phyloP scores from a whole-genome alignment of 2,329 filamentous ascomycete species.

The Pestalotiopsis sp. region DNA sequence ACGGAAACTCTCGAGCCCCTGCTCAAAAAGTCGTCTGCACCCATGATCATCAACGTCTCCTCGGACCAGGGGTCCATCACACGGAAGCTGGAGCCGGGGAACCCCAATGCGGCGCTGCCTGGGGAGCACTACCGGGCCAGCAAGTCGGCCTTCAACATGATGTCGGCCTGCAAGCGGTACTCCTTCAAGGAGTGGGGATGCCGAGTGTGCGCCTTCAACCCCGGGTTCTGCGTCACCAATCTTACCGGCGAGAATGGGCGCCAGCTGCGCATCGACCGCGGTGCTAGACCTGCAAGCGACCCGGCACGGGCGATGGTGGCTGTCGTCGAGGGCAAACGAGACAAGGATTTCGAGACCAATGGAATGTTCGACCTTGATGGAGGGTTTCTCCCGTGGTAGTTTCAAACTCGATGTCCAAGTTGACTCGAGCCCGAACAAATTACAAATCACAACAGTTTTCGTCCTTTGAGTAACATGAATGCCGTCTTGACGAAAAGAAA shows the following conservation, averaged over 20 bases:
- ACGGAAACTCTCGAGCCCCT: slow-evolving; percentile 32
- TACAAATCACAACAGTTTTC: not conserved
- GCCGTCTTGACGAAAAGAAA: too few relatives aligned
- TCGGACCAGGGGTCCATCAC: slow-evolving; percentile 38
- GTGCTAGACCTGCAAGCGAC: slow-evolving; percentile 29
- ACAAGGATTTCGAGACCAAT: slow-evolving; percentile 27
- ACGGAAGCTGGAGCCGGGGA: slow-evolving; percentile 29
- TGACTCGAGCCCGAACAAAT: not conserved
- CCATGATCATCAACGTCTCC: slow-evolving; percentile 41
- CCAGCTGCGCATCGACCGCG: slow-evolving; percentile 24
- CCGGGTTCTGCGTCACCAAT: slow-evolving; percentile 35
- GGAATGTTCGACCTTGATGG: slow-evolving; percentile 25
- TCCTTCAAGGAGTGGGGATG: slow-evolving; percentile 31
- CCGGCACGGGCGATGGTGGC: slow-evolving; percentile 27
- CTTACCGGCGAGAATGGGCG: slow-evolving; percentile 30
- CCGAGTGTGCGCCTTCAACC: slow-evolving; percentile 35
- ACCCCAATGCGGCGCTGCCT: slow-evolving; percentile 26
- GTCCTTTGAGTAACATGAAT: too few relatives aligned
- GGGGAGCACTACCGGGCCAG: slow-evolving; percentile 40
- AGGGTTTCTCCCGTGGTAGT: slow-evolving; percentile 23
- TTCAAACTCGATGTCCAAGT: not conserved
- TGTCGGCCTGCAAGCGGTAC: slow-evolving; percentile 32
- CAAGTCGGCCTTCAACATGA: slow-evolving; percentile 46
- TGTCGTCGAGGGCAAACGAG: slow-evolving; percentile 30
- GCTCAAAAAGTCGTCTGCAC: slow-evolving; percentile 26